These are phyloP conservation scores for Colletotrichum theobromicola DNA, from an alignment of 2,329 filamentous ascomycete species.

Conservation along the genomic window DNA sequence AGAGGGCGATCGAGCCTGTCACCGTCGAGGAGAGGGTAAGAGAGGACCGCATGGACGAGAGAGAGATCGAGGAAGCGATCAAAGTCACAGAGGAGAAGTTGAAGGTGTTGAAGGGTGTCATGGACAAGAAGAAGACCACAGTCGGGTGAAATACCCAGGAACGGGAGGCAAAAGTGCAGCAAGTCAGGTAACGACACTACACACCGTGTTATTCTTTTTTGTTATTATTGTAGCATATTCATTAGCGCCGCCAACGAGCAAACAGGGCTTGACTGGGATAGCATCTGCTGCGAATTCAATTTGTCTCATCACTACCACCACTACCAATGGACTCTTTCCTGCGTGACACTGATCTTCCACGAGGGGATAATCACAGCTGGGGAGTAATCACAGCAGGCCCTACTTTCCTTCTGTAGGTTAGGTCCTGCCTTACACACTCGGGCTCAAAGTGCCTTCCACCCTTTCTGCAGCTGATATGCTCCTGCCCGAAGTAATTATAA, in stretches of 20 bases:
- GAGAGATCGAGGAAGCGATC: constrained; percentile 81
- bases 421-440: neutral
- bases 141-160: constrained; percentile 5
- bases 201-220: constrained; percentile 15
- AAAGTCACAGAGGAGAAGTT: constrained; percentile 86
- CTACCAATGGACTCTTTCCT: neutral
- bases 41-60: constrained; percentile 69
- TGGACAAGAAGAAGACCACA: constrained; percentile 59
- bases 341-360: neutral
- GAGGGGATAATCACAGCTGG: neutral
- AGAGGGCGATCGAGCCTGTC: constrained; percentile 57
- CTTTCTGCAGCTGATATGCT: neutral
- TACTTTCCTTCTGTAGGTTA: neutral
- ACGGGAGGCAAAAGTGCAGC: constrained; percentile 1
- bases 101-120: constrained; percentile 74
- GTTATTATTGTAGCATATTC: constrained; percentile 18
- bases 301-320: neutral
- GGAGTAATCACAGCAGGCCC: neutral
- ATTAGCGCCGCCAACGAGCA: constrained; percentile 16
- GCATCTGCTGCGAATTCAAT: constrained; percentile 1
- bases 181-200: constrained; percentile 18
- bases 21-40: constrained; percentile 65
- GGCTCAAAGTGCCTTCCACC: neutral
- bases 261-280: constrained; percentile 15
- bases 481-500: neutral